Evolutionary conservation across 2,329 filamentous ascomycete genomes (phyloP).

Genomic region (Amauroascus verrucosus): DNA sequence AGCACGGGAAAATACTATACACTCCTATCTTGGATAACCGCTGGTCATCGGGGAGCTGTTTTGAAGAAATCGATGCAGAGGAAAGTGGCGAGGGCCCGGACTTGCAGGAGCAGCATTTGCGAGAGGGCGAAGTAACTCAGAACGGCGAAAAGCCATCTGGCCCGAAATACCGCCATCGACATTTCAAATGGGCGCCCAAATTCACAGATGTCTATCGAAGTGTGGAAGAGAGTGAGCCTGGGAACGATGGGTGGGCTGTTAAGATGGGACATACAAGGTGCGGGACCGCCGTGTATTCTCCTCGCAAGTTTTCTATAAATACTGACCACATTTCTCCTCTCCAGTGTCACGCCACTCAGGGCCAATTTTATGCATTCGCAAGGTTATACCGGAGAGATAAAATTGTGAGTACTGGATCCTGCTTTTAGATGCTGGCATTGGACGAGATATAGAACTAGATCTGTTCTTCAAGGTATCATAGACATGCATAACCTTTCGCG

Average conservation of each 20-base stretch:
- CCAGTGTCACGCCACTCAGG: conserved; percentile 76
- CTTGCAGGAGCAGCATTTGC: conserved; percentile 62
- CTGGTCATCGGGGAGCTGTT: conserved; percentile 77
- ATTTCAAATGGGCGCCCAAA: conserved; percentile 89
- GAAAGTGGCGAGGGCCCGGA: conserved; percentile 50
- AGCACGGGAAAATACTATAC: conserved; percentile 62
- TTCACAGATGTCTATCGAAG: conserved; percentile 81
- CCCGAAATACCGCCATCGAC: conserved; percentile 59
- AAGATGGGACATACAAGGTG: conserved; percentile 79
- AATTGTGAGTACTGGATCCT: conserved; percentile 58
- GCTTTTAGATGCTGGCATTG: conserved; percentile 16
- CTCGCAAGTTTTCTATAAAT: not conserved
- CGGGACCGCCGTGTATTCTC: conserved; percentile 6
- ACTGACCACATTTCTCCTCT: conserved; percentile 16
- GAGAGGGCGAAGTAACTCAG: conserved; percentile 49
- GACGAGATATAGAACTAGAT: conserved; percentile 22
- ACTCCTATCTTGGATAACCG: conserved; percentile 83
- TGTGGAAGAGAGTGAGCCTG: conserved; percentile 66
- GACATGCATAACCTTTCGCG: conserved; percentile 6
- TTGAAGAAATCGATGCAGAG: conserved; percentile 61
- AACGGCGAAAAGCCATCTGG: conserved; percentile 22
- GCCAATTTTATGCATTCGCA: conserved; percentile 81
- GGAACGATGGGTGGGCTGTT: conserved; percentile 89
- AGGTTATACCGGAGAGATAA: conserved; percentile 60
- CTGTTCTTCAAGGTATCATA: conserved; percentile 14